Base-by-base conservation (phyloP, 2,329 filamentous ascomycete genomes). In the Aspergillus pseudonomiae region DNA sequence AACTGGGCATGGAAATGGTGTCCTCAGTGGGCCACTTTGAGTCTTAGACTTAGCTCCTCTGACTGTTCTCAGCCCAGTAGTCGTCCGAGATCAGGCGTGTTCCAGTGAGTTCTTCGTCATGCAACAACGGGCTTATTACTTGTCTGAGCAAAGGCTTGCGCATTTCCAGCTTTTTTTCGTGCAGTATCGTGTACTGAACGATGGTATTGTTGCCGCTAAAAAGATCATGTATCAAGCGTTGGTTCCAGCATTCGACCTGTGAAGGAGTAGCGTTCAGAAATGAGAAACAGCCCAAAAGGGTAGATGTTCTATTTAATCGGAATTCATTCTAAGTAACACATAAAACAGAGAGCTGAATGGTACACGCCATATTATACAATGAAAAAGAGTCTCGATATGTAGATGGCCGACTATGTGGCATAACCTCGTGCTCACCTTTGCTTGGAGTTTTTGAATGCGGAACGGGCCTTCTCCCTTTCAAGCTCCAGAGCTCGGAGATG, bases 401-500 rank as follows among this genome's bases (percentile, higher is more conserved):
- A 60, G 36, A 60, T 55, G 32, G 39, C 56, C 62, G 32, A 34
- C 16, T 52, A 2, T 52, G 57, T 65, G 45, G 57, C 59, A 36
- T 56, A 45, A 34, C 24, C 56, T 59, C 61, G 59, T 56, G 52
- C 54, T 62, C 62, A 63, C 60, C 50, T 59, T 52, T 68, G 62
- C 32, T 62, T 62, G 46, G 63, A 52, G 28, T 52, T 28, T 55
- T 67, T 66, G 30, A 62, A 64, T 9, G 67, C 63, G n/a, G 60
- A 36, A 19, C 63, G 63, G 3, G 72, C 70, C 65, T 71, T 73
- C 59, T 71, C 62, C 36, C 68, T 65, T 65, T 75, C 65, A 30
- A 63, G 61, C 59, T 68, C 68, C 26, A 76, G 60, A 21, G 68
- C 61, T 62, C 61, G 58, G 65, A 72, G 50, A 57, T 77, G 68